phyloP scores from a whole-genome alignment of 2,329 filamentous ascomycete genomes.

The Fusarium penzigii region DNA sequence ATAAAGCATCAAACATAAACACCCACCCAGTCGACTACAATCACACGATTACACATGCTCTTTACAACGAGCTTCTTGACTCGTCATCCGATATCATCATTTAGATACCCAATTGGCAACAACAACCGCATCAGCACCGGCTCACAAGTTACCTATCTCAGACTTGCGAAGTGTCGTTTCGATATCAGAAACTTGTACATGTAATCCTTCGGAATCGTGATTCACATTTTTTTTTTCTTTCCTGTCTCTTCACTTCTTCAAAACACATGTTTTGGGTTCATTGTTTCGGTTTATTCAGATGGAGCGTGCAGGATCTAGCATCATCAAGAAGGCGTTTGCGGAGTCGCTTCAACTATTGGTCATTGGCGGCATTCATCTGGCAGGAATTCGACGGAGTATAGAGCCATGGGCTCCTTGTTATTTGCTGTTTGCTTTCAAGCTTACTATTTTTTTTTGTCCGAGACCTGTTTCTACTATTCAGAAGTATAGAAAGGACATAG shows the following conservation, averaged over 20 bases:
- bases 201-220: constrained; percentile 8
- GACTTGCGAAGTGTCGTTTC: constrained; percentile 11
- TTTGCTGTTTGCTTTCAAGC: neutral
- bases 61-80: neutral
- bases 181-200: constrained; percentile 17
- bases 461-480: neutral
- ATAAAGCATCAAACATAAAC: constrained; percentile 2
- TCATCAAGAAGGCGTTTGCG: neutral
- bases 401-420: neutral
- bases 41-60: neutral
- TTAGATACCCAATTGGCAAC: constrained; percentile 20
- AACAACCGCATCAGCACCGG: constrained; percentile 3
- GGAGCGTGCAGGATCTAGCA: neutral
- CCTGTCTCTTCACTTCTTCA: neutral
- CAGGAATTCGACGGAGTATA: neutral
- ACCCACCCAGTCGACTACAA: neutral
- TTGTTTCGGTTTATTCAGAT: neutral
- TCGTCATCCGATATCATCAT: constrained; percentile 9
- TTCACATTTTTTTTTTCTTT: constrained; percentile 1
- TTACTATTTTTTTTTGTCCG: neutral
- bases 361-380: neutral
- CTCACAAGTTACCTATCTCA: constrained; percentile 8
- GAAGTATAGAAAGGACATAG: neutral
- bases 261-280: too few species aligned
- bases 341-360: neutral